Conservation (phyloP, 2,329 filamentous ascomycete genomes). For the Colletotrichum kahawae region DNA sequence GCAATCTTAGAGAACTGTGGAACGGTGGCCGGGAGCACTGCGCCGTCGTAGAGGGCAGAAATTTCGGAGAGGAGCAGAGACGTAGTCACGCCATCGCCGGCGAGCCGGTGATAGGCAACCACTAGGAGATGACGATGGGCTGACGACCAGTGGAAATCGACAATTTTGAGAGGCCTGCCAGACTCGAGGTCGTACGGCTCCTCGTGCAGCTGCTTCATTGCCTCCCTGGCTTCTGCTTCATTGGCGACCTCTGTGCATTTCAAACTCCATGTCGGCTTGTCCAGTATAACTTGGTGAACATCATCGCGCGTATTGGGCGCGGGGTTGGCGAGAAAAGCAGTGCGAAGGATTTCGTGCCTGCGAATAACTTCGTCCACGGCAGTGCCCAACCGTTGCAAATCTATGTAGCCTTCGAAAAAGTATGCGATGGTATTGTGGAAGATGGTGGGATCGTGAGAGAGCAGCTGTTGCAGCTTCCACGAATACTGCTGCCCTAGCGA, state of each 20-base stretch:
- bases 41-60: not conserved
- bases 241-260: not conserved
- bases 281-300: not conserved
- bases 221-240: not conserved
- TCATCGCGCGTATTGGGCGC: not conserved
- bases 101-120: not conserved
- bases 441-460: slow-evolving; percentile 36
- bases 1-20: not conserved
- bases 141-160: not conserved
- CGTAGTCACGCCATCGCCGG: not conserved
- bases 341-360: not conserved
- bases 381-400: slow-evolving; percentile 31
- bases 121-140: not conserved
- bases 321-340: not conserved
- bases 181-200: not conserved
- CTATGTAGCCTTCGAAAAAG: slow-evolving; percentile 34
- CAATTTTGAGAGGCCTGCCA: not conserved
- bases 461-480: not conserved
- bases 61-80: not conserved
- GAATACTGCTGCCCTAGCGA: not conserved
- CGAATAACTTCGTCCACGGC: slow-evolving; percentile 30
- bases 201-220: not conserved
- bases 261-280: not conserved
- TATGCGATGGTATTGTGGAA: slow-evolving; percentile 27
- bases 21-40: not conserved